These are phyloP conservation scores for Colletotrichum sp. DNA, from an alignment of 2,329 filamentous ascomycete genomes.

Conservation along the genomic window DNA sequence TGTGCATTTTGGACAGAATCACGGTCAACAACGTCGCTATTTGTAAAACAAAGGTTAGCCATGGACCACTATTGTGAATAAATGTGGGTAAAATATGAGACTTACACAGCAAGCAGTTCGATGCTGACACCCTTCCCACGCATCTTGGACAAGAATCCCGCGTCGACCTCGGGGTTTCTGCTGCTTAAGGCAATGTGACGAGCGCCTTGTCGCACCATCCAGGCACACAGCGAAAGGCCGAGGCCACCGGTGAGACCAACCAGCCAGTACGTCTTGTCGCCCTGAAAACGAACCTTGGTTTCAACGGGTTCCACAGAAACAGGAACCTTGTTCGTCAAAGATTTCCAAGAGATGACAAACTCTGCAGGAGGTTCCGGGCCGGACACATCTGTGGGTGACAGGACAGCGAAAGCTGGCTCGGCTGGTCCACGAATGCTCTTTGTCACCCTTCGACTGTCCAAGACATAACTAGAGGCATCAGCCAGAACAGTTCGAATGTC, in stretches of 20 bases:
- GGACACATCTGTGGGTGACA: not conserved
- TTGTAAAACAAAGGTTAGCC: not conserved
- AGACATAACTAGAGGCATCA: not conserved
- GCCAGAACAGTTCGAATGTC: not conserved
- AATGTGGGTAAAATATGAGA: not conserved
- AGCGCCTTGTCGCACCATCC: conserved; percentile 39
- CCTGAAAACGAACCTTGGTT: not conserved
- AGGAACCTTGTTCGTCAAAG: not conserved
- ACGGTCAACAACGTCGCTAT: not conserved
- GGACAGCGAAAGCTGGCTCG: not conserved
- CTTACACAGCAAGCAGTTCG: conserved; percentile 27
- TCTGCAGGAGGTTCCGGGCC: not conserved
- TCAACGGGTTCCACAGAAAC: not conserved
- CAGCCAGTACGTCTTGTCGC: conserved; percentile 32
- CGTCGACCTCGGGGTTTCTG: conserved; percentile 31
- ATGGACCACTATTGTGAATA: too few relatives aligned
- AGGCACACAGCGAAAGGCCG: conserved; percentile 37
- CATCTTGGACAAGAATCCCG: conserved; percentile 22
- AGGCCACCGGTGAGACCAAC: conserved; percentile 33
- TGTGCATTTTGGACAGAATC: not conserved
- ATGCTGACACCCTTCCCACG: conserved; percentile 33
- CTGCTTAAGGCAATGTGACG: conserved; percentile 37
- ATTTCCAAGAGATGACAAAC: not conserved
- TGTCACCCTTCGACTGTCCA: not conserved
- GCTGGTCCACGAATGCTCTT: not conserved